These are phyloP conservation scores for Cladosporium sp. DNA, from an alignment of 2,329 filamentous ascomycete species.

Conservation along the genomic window DNA sequence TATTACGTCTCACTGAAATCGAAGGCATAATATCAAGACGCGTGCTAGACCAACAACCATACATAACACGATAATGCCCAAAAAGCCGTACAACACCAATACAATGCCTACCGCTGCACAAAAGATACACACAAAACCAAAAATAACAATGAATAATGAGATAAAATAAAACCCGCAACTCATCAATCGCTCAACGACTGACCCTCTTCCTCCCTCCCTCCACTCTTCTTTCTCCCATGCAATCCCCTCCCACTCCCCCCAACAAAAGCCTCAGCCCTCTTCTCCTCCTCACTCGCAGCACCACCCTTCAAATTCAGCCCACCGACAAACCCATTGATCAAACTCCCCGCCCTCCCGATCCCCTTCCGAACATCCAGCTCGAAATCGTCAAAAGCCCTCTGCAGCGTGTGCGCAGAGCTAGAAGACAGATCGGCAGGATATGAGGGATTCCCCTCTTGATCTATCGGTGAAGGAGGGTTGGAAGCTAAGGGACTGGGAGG, in stretches of 20 bases:
- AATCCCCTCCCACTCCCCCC: no score
- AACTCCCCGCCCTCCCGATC: conserved; percentile 15
- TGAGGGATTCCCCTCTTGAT: not conserved
- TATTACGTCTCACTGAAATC: no score
- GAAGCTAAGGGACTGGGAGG: conserved; percentile 24
- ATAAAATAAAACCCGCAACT: no score
- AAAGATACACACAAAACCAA: not conserved
- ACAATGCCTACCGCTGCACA: no score
- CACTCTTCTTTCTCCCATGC: conserved; percentile 11
- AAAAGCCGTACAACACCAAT: no score
- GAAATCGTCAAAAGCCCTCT: conserved; percentile 24
- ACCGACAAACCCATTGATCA: conserved; percentile 14
- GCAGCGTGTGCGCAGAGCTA: conserved; percentile 11
- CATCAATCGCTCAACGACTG: conserved; percentile 12
- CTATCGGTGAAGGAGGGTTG: conserved; percentile 20
- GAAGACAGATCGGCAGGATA: no score
- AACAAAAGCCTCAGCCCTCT: conserved; percentile 17
- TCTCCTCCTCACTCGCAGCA: conserved; percentile 14
- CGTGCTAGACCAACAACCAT: no score
- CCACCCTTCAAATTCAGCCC: not conserved
- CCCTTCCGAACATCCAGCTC: conserved; percentile 23
- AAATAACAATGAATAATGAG: not conserved
- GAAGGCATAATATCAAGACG: no score
- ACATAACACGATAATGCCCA: no score
- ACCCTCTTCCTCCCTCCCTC: not conserved